phyloP scores from a whole-genome alignment of 176 grass and related monocot genomes.

The Elaeis guineensis region DNA sequence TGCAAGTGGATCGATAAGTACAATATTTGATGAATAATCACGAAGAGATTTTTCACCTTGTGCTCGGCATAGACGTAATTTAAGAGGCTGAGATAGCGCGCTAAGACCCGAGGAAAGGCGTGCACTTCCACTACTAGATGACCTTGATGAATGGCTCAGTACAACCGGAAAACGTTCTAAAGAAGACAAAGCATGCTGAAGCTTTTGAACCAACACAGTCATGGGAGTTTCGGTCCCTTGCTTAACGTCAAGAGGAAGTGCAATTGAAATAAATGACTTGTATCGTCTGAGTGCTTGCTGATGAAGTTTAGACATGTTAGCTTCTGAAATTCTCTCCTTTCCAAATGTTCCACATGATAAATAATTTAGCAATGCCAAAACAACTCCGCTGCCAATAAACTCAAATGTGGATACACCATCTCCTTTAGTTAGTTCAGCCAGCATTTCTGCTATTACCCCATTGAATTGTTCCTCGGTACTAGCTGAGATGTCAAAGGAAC shows the following conservation, averaged over 20 bases:
- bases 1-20: conserved; percentile 77
- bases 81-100: conserved; percentile 62
- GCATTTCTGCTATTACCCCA: conserved; percentile 41
- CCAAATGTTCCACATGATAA: conserved; percentile 76
- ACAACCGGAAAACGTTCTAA: conserved; percentile 73
- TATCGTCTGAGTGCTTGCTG: conserved; percentile 58
- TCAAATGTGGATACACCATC: conserved; percentile 92
- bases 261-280: conserved; percentile 52
- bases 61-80: conserved; percentile 74
- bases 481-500: conserved; percentile 40
- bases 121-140: conserved; percentile 36
- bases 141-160: conserved; percentile 62
- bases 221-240: conserved; percentile 40
- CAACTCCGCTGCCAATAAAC: conserved; percentile 78
- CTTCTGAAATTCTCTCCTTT: conserved; percentile 53
- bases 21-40: conserved; percentile 91
- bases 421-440: conserved; percentile 64
- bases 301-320: conserved; percentile 50
- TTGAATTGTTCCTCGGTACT: conserved; percentile 55
- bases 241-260: conserved; percentile 40
- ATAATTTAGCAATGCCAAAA: conserved; percentile 59
- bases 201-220: conserved; percentile 61
- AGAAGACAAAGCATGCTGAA: conserved; percentile 74
- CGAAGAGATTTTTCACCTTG: conserved; percentile 66
- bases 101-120: conserved; percentile 50